Base-by-base conservation (phyloP, 306 rosid genomes). In the Gleditsia sinensis region DNA sequence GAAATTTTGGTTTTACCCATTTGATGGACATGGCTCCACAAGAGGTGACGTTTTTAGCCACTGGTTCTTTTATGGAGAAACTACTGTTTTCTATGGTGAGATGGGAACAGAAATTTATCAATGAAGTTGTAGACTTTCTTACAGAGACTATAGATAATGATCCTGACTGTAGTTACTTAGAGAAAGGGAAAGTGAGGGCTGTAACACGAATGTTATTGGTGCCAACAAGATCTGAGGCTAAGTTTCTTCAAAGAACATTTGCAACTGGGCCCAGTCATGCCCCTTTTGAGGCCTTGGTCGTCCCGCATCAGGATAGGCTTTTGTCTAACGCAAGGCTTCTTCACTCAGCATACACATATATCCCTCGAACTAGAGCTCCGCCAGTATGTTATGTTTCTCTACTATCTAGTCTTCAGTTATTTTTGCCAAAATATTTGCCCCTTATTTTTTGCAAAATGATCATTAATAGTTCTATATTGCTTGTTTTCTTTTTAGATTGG, bases 311-410 rank as follows among this genome's bases (percentile, higher is more conserved):
- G 69, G 97, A 90, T 71, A 88, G 98, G 85, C 27, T 95, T 81
- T 58, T 86, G 48, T 88, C 89, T 30, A 90, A 86, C 73, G 82
- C 80, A 48, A 89, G 92, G 85, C 98, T 90, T 78, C 92, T 95
- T 71, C 96, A 90, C 82, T 86, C 99, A 27, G 73, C 96, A 63
- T 95, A 92, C 84, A 71, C 97, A 71, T 88, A 84, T 85, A 95
- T 95, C 79, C 97, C 99, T 21, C 86, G 76, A 68, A 74, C 84
- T 78, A 88, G 99, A 86, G 97, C 99, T 64, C 98, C 99, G 27
- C 98, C 97, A 6, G 99, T 95, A 92, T 78, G 90, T 88, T 39
- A 64, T 54, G 5, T 53, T 43, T 63, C 48, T 79, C 78, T 62
- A 59, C 75, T 76, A 67, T 25, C 73, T 45, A 36, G 40, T 64